phyloP scores from a whole-genome alignment of 1,284 basidiomycete species.

The Fomitopsis pinicola region DNA sequence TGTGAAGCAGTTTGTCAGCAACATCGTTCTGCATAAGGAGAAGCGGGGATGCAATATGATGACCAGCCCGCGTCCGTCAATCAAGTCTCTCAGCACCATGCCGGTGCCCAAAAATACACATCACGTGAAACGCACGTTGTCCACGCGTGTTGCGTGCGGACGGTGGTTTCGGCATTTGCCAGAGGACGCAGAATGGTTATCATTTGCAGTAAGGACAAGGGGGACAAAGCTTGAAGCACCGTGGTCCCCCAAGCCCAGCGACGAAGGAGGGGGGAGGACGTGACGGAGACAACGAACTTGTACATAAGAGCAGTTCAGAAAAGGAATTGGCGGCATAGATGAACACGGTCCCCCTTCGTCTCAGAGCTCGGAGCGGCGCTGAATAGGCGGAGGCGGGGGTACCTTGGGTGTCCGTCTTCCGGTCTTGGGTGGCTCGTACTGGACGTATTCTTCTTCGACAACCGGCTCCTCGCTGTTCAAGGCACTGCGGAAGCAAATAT shows the following conservation, averaged over 20 bases:
- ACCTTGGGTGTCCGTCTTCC: conserved; percentile 81
- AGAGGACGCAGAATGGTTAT: conserved; percentile 35
- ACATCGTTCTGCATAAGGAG: conserved; percentile 14
- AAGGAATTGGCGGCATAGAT: conserved; percentile 37
- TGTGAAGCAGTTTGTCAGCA: conserved; percentile 36
- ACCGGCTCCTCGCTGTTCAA: conserved; percentile 63
- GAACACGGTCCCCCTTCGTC: conserved; percentile 70
- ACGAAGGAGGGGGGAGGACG: conserved; percentile 58
- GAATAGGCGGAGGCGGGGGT: conserved; percentile 67
- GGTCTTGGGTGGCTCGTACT: conserved; percentile 55
- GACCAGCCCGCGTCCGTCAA: conserved; percentile 33
- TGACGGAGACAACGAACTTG: conserved; percentile 64
- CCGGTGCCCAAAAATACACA: conserved; percentile 5
- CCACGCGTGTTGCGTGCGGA: conserved; percentile 16
- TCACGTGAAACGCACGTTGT: conserved; percentile 28
- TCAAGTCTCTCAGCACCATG: not conserved
- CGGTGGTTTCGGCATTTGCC: conserved; percentile 29
- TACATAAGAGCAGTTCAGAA: conserved; percentile 40
- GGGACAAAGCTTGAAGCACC: conserved; percentile 68
- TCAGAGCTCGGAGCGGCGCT: conserved; percentile 85
- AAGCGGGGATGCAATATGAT: conserved; percentile 34
- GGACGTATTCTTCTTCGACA: conserved; percentile 71
- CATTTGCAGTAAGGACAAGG: conserved; percentile 56
- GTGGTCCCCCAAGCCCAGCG: conserved; percentile 83
- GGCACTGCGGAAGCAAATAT: conserved; percentile 37